phyloP scores from a whole-genome alignment of 2,329 filamentous ascomycete species.

The Cladophialophora exuberans region DNA sequence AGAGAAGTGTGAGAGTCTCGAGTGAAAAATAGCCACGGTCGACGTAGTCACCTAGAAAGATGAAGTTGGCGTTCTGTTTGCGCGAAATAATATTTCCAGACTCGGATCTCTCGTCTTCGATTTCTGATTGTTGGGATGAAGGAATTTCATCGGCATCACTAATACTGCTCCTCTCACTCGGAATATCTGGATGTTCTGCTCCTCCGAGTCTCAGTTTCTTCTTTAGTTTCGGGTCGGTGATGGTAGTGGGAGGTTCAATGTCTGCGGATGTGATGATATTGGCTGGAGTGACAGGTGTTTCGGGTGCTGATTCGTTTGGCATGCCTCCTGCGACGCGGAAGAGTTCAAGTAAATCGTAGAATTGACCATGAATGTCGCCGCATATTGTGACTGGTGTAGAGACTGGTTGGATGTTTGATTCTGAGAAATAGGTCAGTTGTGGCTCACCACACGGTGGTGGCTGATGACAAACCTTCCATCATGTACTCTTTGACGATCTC shows the following conservation, averaged over 20 bases:
- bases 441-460: not conserved
- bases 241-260: constrained; percentile 86
- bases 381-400: constrained; percentile 95
- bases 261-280: constrained; percentile 86
- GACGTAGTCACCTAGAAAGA: constrained; percentile 74
- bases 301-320: constrained; percentile 70
- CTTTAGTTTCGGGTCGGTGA: constrained; percentile 82
- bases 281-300: constrained; percentile 69
- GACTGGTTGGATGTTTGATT: constrained; percentile 99
- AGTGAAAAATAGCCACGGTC: constrained; percentile 75
- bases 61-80: constrained; percentile 64
- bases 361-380: constrained; percentile 97
- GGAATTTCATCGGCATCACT: constrained; percentile 51
- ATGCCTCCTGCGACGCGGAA: constrained; percentile 97
- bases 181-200: constrained; percentile 28
- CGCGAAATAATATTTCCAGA: constrained; percentile 46
- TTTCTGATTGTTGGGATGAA: constrained; percentile 46
- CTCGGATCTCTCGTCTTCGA: constrained; percentile 42
- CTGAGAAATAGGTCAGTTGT: constrained; percentile 49
- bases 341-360: constrained; percentile 95
- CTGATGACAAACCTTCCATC: constrained; percentile 77
- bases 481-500: constrained; percentile 98
- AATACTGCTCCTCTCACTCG: constrained; percentile 33
- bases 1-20: constrained; percentile 70
- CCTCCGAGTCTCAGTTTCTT: constrained; percentile 72